phyloP scores from a whole-genome alignment of 2,329 filamentous ascomycete genomes.

The Ophiostoma himal-ulmi region DNA sequence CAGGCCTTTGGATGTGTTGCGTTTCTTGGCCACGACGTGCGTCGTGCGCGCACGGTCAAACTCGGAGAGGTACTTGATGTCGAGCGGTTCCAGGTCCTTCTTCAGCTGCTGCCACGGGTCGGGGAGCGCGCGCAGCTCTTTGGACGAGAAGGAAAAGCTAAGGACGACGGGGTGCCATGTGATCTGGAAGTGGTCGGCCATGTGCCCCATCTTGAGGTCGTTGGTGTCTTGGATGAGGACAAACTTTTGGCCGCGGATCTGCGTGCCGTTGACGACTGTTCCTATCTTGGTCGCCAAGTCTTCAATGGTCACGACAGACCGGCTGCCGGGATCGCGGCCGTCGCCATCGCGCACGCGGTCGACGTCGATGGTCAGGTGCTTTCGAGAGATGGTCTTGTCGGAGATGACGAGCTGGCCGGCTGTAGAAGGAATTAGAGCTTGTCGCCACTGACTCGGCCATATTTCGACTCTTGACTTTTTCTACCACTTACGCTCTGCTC shows the following conservation, averaged over 20 bases:
- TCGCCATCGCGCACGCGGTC: constrained; percentile 58
- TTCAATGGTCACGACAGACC: constrained; percentile 64
- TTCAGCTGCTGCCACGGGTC: constrained; percentile 59
- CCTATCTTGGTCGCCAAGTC: constrained; percentile 83
- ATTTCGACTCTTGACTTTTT: not conserved
- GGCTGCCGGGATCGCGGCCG: constrained; percentile 57
- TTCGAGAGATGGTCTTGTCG: constrained; percentile 78
- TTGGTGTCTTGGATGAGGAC: constrained; percentile 54
- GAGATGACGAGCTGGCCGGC: constrained; percentile 64
- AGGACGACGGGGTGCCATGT: constrained; percentile 77
- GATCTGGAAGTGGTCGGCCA: constrained; percentile 60
- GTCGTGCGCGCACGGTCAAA: constrained; percentile 69
- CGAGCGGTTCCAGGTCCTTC: constrained; percentile 69
- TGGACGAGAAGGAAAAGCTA: constrained; percentile 69
- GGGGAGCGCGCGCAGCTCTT: constrained; percentile 53
- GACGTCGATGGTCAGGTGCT: constrained; percentile 76
- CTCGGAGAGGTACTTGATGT: constrained; percentile 75
- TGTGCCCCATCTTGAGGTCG: constrained; percentile 66
- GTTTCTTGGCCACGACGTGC: constrained; percentile 80
- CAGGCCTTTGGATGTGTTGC: constrained; percentile 81
- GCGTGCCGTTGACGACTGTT: constrained; percentile 67
- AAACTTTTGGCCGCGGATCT: constrained; percentile 57
- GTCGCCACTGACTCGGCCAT: constrained; percentile 29
- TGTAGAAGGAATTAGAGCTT: constrained; percentile 31
- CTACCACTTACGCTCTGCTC: constrained; percentile 47